Percentiles rank a stretch among this genome's conserved stretches.
phyloP scores from a whole-genome alignment of 1,284 basidiomycete genomes.

The Tremellales sp. region DNA sequence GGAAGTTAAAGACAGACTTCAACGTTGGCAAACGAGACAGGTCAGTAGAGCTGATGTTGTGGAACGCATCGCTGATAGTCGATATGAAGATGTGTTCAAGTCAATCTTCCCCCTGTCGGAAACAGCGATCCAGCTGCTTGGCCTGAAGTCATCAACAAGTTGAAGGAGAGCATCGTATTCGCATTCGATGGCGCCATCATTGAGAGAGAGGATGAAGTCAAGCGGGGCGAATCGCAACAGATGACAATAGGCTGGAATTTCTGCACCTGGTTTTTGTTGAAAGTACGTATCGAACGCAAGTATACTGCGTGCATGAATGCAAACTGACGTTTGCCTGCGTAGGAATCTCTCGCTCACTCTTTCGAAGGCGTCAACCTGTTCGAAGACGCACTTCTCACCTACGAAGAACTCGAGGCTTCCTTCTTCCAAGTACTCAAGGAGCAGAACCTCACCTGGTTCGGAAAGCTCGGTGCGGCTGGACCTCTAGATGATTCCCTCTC shows the following conservation, averaged over 20 bases:
- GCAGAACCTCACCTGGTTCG: slow-evolving; percentile 85
- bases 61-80: slow-evolving; percentile 24
- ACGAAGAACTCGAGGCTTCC: slow-evolving; percentile 83
- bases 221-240: slow-evolving; percentile 76
- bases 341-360: slow-evolving; percentile 91
- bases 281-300: too few species aligned
- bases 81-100: slow-evolving; percentile 65
- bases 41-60: slow-evolving; percentile 50
- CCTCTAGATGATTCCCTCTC: slow-evolving; percentile 73
- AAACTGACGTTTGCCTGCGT: slow-evolving; percentile 5
- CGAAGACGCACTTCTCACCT: slow-evolving; percentile 84
- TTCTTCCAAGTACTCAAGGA: slow-evolving; percentile 72
- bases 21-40: slow-evolving; percentile 83
- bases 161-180: slow-evolving; percentile 80
- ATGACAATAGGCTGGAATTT: slow-evolving; percentile 95
- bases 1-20: slow-evolving; percentile 90
- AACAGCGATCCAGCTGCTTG: slow-evolving; percentile 68
- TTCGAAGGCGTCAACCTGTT: slow-evolving; percentile 85
- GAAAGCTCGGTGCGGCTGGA: slow-evolving; percentile 60
- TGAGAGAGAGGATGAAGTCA: slow-evolving; percentile 81
- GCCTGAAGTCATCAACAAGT: slow-evolving; percentile 81
- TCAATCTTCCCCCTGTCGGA: slow-evolving; percentile 47
- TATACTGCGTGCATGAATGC: neutral
- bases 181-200: slow-evolving; percentile 77
- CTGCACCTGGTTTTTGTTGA: slow-evolving; percentile 89